These are phyloP conservation scores for Calonectria hawksworthii DNA, from an alignment of 2,329 filamentous ascomycete genomes.

Conservation along the genomic window DNA sequence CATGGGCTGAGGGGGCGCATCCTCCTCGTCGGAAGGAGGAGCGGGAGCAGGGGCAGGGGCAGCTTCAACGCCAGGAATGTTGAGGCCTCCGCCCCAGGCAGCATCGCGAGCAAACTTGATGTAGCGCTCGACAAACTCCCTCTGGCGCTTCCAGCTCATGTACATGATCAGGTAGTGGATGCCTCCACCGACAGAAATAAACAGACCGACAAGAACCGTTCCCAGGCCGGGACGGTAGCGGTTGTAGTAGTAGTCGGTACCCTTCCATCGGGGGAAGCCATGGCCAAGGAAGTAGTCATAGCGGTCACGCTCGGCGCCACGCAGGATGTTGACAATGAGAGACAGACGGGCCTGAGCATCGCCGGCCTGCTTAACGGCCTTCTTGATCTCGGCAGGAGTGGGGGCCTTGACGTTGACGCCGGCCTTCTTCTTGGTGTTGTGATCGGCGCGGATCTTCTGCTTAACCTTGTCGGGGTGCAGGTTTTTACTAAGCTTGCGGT, in stretches of 20 bases:
- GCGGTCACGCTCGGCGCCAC: slow-evolving; percentile 83
- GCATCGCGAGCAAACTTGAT: slow-evolving; percentile 89
- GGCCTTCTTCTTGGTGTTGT: slow-evolving; percentile 67
- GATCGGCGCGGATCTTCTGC: slow-evolving; percentile 82
- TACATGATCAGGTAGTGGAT: slow-evolving; percentile 90
- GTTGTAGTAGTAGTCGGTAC: slow-evolving; percentile 98
- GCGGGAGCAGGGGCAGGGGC: slow-evolving; percentile 59
- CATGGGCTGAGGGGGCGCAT: slow-evolving; percentile 68
- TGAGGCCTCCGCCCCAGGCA: slow-evolving; percentile 89
- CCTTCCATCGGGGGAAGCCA: slow-evolving; percentile 96
- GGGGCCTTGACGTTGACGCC: slow-evolving; percentile 79
- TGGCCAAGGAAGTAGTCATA: slow-evolving; percentile 96
- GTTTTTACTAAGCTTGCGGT: slow-evolving; percentile 86
- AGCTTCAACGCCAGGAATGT: slow-evolving; percentile 76
- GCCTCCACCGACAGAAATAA: slow-evolving; percentile 85
- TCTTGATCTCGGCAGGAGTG: slow-evolving; percentile 79
- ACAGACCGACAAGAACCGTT: slow-evolving; percentile 84
- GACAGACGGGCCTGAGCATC: slow-evolving; percentile 88
- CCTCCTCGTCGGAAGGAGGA: slow-evolving; percentile 63
- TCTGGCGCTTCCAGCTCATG: slow-evolving; percentile 90
- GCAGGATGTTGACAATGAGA: slow-evolving; percentile 88
- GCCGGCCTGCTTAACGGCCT: slow-evolving; percentile 83
- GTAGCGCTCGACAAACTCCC: slow-evolving; percentile 92
- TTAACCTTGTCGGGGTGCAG: slow-evolving; percentile 97
- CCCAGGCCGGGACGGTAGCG: slow-evolving; percentile 92